Conservation (phyloP, 2,329 filamentous ascomycete genomes). For the Xylaria sp. region DNA sequence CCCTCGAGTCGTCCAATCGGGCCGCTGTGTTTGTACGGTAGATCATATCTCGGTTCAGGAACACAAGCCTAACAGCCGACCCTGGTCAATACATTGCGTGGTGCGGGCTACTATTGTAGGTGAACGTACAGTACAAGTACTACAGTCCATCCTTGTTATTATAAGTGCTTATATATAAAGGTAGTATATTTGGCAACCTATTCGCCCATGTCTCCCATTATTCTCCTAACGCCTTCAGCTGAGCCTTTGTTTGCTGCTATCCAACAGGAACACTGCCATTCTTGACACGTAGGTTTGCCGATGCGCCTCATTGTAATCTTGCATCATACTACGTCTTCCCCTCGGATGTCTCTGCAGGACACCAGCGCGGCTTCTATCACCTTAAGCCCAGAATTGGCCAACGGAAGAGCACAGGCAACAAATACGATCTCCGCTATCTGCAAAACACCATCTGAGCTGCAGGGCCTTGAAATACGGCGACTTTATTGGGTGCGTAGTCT, state of each 20-base stretch:
- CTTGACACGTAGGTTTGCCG: slow-evolving; percentile 8
- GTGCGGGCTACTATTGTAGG: not conserved
- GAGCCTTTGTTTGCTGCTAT: not conserved
- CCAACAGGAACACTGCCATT: slow-evolving; percentile 1
- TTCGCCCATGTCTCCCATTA: no score
- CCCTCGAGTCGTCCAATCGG: slow-evolving; percentile 22
- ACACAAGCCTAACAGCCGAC: slow-evolving; percentile 12
- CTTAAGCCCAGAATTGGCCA: not conserved
- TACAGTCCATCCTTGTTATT: not conserved
- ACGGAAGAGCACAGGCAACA: not conserved
- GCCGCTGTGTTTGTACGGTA: not conserved
- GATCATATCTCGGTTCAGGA: not conserved
- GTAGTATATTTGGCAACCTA: no score
- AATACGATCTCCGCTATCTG: no score
- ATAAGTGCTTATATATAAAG: no score
- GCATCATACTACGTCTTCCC: not conserved
- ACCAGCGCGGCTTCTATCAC: not conserved
- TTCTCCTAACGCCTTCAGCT: slow-evolving; percentile 4
- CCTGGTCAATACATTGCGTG: slow-evolving; percentile 7
- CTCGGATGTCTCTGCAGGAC: not conserved
- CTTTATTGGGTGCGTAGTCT: not conserved
- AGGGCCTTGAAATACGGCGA: not conserved
- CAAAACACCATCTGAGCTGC: not conserved
- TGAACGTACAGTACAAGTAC: not conserved
- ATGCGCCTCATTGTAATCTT: slow-evolving; percentile 1